These are phyloP conservation scores for Lindgomyces ingoldianus DNA, from an alignment of 495 filamentous ascomycete species.

Conservation along the genomic window DNA sequence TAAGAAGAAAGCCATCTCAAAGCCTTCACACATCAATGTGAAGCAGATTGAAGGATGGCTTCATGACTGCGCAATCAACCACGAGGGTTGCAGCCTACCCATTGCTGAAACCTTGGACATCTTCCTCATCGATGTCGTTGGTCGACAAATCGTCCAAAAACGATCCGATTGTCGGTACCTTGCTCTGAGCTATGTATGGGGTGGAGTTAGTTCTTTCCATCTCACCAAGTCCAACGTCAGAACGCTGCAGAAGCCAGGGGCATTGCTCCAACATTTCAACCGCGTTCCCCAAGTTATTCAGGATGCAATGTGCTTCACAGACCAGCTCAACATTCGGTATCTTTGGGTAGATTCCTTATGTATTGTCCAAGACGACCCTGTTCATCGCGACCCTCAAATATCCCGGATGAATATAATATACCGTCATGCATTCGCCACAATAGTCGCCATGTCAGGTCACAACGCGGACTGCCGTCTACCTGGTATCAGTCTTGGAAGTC, in stretches of 20 bases:
- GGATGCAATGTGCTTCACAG: constrained; percentile 14
- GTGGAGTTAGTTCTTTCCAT: background rate
- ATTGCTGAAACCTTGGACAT: background rate
- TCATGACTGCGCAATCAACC: background rate
- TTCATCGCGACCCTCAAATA: constrained; percentile 12
- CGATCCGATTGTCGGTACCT: background rate
- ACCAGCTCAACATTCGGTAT: constrained; percentile 5
- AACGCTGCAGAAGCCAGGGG: background rate
- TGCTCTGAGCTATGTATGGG: constrained; percentile 21
- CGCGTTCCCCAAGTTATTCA: background rate
- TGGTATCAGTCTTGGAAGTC: background rate
- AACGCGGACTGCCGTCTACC: background rate
- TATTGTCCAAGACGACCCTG: constrained; percentile 23
- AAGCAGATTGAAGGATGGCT: background rate
- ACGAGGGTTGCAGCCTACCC: background rate
- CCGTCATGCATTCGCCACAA: constrained; percentile 5
- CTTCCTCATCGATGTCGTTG: background rate
- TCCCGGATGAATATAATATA: constrained; percentile 21
- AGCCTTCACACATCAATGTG: background rate
- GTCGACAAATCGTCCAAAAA: background rate
- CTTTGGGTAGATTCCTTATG: constrained; percentile 30
- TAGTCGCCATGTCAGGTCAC: background rate
- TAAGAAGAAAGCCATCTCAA: background rate
- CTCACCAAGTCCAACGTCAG: background rate
- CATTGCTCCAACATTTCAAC: background rate